Base-by-base conservation (phyloP, 2,329 filamentous ascomycete species). In the Fusarium devonianum region DNA sequence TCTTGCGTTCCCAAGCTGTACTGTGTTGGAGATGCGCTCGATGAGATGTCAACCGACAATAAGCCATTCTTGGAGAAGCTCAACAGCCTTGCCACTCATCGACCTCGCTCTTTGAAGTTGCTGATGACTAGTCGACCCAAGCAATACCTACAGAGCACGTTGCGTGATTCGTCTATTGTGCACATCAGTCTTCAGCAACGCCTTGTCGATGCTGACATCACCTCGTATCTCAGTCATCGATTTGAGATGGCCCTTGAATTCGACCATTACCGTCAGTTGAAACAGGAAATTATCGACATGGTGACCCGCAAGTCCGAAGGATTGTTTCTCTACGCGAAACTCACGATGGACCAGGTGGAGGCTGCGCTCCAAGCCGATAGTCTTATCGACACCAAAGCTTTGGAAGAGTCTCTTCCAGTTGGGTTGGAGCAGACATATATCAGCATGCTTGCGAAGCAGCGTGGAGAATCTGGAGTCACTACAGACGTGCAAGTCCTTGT, bases 391-490 rank as follows among this genome's bases (percentile, higher is more conserved):
- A 37, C 58, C 14, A 5, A 3, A 5, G 19, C 17, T 7, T 47
- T 63, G 1, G 48, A 53, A 21, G 18, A 38, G 8, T 62, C 53
- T 5, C 58, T 63, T 3, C 61, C 60, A 3, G 19, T 55, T 4
- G 60, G 61, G 0, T 14, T 66, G 2, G 51, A 63, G 37, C 49
- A 63, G 22, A 66, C 50, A 2, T 77, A 78, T 50, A 63, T 53
- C 8, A 57, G 50, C 13, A 58, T 78, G 32, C 59, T 78, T 1
- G 49, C 48, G 2, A 70, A 76, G 29, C 70, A 76, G 43, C 61
- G 69, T 4, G 11, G 36, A 5, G 62, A 69, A 6, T 62, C 67
- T 3, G 64, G 62, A 6, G 50, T 72, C 0, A 50, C 59, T 0
- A 45, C 40, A 14, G 60, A 70, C 0, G 41, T 73, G 6, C 75